phyloP scores from a whole-genome alignment of 495 filamentous ascomycete genomes.

The Thermochaetoides thermophila region DNA sequence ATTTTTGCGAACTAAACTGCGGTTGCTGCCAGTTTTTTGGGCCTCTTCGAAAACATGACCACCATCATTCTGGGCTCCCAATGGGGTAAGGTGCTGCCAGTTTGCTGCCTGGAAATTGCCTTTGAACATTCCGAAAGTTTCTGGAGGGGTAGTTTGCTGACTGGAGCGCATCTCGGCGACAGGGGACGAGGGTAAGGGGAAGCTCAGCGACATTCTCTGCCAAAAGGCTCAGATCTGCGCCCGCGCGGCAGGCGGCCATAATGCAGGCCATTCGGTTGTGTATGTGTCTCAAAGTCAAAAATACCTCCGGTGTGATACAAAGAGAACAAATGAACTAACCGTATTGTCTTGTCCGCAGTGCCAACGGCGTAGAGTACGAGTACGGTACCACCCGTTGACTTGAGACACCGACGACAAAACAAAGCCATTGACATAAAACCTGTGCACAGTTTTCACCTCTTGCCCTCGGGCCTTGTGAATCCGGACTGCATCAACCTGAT shows the following conservation, averaged over 20 bases:
- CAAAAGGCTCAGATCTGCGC: conserved; percentile 25
- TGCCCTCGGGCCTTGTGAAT: conserved; percentile 58
- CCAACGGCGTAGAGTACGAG: conserved; percentile 23
- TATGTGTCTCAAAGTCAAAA: too few species aligned
- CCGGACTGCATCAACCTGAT: conserved; percentile 69
- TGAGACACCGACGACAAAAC: neutral
- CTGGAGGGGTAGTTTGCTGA: conserved; percentile 6
- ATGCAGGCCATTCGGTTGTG: conserved; percentile 45
- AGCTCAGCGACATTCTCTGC: conserved; percentile 26
- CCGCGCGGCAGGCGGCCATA: conserved; percentile 21
- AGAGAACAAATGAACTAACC: too few species aligned
- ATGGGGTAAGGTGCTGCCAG: conserved; percentile 14
- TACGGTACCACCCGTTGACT: conserved; percentile 5
- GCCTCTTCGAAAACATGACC: conserved; percentile 12
- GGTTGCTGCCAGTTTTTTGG: conserved; percentile 3
- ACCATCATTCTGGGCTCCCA: conserved; percentile 20
- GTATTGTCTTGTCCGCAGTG: conserved; percentile 17
- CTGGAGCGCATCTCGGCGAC: too few species aligned
- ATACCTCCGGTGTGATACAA: too few species aligned
- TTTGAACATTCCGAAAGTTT: too few species aligned
- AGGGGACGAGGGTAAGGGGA: conserved; percentile 41
- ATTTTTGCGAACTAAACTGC: conserved; percentile 5
- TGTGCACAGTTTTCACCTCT: conserved; percentile 41
- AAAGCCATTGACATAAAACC: neutral
- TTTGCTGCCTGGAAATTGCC: too few species aligned